Evolutionary conservation across 2,329 filamentous ascomycete genomes (phyloP).

Genomic region (Arachnomyces sp.): DNA sequence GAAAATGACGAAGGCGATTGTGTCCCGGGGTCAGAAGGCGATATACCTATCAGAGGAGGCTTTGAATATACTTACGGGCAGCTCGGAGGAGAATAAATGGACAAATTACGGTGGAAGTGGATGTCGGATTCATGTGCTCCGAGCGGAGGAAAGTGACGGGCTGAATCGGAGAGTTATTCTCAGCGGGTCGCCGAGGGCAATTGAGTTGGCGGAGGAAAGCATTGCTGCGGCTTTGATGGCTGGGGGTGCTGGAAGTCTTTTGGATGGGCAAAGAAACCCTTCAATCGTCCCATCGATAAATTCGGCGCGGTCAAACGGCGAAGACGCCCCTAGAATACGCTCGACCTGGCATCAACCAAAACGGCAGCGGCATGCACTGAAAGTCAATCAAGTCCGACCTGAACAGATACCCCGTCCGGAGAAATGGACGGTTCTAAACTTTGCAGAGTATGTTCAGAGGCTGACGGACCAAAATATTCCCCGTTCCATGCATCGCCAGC

Average conservation of each 20-base stretch:
- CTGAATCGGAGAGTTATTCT: slow-evolving; percentile 27
- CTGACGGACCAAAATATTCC: slow-evolving; percentile 22
- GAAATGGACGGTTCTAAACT: slow-evolving; percentile 26
- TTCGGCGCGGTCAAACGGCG: too few species aligned
- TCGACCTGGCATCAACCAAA: too few species aligned
- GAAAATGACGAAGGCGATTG: too few species aligned
- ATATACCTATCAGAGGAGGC: slow-evolving; percentile 29
- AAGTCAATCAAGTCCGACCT: slow-evolving; percentile 5
- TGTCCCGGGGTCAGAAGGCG: slow-evolving; percentile 20
- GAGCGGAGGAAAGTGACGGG: slow-evolving; percentile 22
- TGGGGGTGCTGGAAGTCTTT: too few species aligned
- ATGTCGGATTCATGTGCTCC: slow-evolving; percentile 31
- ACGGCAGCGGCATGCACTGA: neutral
- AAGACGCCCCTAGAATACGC: too few species aligned
- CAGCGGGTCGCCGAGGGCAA: slow-evolving; percentile 26
- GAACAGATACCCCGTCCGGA: slow-evolving; percentile 13
- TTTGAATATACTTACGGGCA: slow-evolving; percentile 26
- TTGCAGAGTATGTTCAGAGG: slow-evolving; percentile 33
- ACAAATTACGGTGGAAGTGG: slow-evolving; percentile 27
- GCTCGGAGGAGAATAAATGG: slow-evolving; percentile 32
- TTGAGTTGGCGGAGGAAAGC: slow-evolving; percentile 23
- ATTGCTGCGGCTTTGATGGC: slow-evolving; percentile 12
- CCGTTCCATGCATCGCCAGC: slow-evolving; percentile 13
- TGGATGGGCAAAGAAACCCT: too few species aligned
- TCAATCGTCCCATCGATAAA: too few species aligned